These are phyloP conservation scores for Melastoma malabathricum DNA, from an alignment of 345 rosid species.

Conservation along the genomic window DNA sequence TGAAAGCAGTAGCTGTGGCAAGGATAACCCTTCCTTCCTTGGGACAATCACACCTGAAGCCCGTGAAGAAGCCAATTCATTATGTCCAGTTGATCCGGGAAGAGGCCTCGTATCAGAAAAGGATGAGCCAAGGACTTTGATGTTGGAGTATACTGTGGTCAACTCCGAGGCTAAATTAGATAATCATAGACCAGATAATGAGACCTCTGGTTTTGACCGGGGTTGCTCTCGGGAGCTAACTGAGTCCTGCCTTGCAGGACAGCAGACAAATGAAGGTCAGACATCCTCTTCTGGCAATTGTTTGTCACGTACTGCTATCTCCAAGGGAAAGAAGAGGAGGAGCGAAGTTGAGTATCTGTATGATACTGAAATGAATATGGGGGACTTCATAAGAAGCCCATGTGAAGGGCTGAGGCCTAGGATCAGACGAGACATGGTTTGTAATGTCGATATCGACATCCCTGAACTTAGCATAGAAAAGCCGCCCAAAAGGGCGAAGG, in stretches of 20 bases:
- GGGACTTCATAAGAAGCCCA: constrained; percentile 72
- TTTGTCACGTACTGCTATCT: too few relatives aligned
- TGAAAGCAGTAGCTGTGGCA: neutral
- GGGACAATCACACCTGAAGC: neutral
- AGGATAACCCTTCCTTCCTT: neutral
- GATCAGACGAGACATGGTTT: constrained; percentile 22
- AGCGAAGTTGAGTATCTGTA: constrained; percentile 30
- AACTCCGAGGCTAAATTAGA: too few relatives aligned
- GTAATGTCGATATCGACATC: too few relatives aligned
- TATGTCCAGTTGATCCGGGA: too few relatives aligned
- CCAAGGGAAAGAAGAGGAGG: constrained; percentile 37
- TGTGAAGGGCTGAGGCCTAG: constrained; percentile 97
- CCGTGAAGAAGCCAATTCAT: too few relatives aligned
- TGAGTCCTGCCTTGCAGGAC: too few relatives aligned
- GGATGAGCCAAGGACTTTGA: too few relatives aligned
- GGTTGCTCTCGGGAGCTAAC: too few relatives aligned
- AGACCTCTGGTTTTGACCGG: too few relatives aligned
- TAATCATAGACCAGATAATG: too few relatives aligned
- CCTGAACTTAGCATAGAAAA: constrained; percentile 14
- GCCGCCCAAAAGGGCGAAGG: constrained; percentile 21
- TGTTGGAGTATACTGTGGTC: too few relatives aligned
- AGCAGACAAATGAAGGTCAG: constrained; percentile 17
- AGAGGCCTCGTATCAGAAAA: too few relatives aligned
- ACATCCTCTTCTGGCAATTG: constrained; percentile 7
- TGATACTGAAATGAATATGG: constrained; percentile 15